Conservation (phyloP, 805 yeast genomes). For the Sugiyamaella floridensis region DNA sequence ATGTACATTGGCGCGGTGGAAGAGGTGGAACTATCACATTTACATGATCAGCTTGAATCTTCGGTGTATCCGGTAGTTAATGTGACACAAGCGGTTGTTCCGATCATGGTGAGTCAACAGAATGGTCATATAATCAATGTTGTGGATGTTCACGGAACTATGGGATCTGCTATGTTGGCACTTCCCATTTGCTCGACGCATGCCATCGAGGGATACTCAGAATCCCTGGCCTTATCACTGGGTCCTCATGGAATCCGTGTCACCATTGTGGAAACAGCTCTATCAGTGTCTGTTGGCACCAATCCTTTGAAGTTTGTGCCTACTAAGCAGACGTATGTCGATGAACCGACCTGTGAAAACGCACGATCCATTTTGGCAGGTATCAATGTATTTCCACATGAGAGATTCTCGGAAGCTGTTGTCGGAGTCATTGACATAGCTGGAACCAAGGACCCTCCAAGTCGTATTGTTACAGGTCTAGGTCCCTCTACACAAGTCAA, state of each 20-base stretch:
- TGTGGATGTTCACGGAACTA: constrained; percentile 22
- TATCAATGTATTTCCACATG: constrained; percentile 18
- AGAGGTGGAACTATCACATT: constrained; percentile 14
- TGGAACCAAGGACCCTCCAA: constrained; percentile 30
- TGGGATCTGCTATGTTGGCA: constrained; percentile 27
- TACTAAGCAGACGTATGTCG: constrained; percentile 11
- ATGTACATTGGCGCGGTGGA: constrained; percentile 17
- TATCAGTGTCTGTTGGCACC: constrained; percentile 23
- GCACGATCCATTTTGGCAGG: constrained; percentile 15
- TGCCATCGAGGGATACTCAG: constrained; percentile 30
- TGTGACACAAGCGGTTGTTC: constrained; percentile 25
- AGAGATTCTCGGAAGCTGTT: constrained; percentile 20
- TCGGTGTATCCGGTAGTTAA: constrained; percentile 13
- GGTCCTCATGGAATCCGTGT: constrained; percentile 25
- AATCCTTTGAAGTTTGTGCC: constrained; percentile 1
- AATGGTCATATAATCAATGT: constrained; percentile 27
- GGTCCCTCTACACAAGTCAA: constrained; percentile 26
- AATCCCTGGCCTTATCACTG: constrained; percentile 26
- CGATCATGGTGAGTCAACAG: constrained; percentile 19
- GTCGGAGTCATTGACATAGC: constrained; percentile 24
- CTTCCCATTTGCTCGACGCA: constrained; percentile 24
- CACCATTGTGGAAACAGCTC: constrained; percentile 26
- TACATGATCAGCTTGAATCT: constrained; percentile 16
- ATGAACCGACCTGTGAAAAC: constrained; percentile 10
- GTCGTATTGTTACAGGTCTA: constrained; percentile 25